Evolutionary conservation across 257 asterid species (phyloP), one percentile per base, ranked within the genome.

Genomic region (Ilex aquifolium): DNA sequence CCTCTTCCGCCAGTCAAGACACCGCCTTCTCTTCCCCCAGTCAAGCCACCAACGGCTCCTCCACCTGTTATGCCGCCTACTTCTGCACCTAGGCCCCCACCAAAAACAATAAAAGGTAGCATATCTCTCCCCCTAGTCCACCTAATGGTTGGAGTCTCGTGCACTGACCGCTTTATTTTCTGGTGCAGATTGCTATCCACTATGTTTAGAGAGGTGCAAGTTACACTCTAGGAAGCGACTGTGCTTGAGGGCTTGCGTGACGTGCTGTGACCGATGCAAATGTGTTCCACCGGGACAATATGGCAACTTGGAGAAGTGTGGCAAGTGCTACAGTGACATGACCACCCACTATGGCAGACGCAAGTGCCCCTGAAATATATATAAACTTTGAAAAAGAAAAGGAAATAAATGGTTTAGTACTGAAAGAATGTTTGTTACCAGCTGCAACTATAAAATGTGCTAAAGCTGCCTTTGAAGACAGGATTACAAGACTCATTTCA

Each of bases 221-320:
- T 32, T 72, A 0, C 90, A 83, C 52, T 82, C 84, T 0, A 60
- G 95, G 68, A 56, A 71, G 83, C 85, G 85, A 0, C 13, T 77
- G 0, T 90, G 97, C 81, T 4, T 78, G 73, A 82, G 95, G 53
- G 91, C 84, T 0, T 90, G 97, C 78, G 40, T 78, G 65, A 80
- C 95, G 0, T 90, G 95, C 76, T 90, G 97, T 27, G 71, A 61
- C 0, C 70, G 94, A 44, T 90, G 97, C 92, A 87, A 90, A 64
- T 90, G 97, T 21, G 95, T 87, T 12, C 97, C 97, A 2, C 97
- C 97, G 0, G 95, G 95, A 0, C 91, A 90, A 58, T 80, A 70
- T 53, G 95, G 95, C 12, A 83, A 90, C 76, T 17, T 21, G 16
- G 92, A 87, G n/a, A 74, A 64, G 49, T 87, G 97, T 53, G 95